A percentile compares a stretch with the other conserved stretches of the same genome.
Conservation (phyloP, 345 rosid species). For the Ricinus communis region DNA sequence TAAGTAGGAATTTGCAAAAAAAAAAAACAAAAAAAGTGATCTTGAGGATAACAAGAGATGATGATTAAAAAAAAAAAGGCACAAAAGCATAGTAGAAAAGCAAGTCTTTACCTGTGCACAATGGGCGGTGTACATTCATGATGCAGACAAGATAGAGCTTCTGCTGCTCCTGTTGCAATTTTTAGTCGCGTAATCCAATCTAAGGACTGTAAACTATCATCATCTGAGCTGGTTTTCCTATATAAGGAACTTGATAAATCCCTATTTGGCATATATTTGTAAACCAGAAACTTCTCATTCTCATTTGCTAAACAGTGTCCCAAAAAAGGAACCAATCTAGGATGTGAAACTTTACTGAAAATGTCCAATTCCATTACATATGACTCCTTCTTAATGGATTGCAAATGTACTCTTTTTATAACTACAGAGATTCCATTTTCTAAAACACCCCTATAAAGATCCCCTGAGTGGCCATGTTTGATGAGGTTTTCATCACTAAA, state of each 20-base stretch:
- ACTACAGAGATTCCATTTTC: constrained; percentile 64
- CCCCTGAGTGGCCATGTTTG: constrained; percentile 92
- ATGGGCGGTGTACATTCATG: constrained; percentile 88
- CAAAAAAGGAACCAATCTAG: constrained; percentile 77
- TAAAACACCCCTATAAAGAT: constrained; percentile 66
- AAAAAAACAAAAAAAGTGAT: too few species aligned
- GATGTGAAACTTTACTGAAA: constrained; percentile 69
- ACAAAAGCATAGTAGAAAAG: background rate
- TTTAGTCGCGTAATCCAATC: constrained; percentile 99
- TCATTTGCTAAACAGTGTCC: constrained; percentile 89
- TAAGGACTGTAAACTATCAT: constrained; percentile 74
- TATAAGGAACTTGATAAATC: constrained; percentile 79
- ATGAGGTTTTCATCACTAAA: constrained; percentile 72
- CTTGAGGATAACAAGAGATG: background rate
- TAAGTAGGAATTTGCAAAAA: background rate
- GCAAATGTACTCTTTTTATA: constrained; percentile 64
- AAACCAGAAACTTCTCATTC: constrained; percentile 73
- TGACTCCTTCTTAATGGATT: constrained; percentile 52
- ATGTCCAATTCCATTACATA: constrained; percentile 73
- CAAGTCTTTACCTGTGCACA: constrained; percentile 69
- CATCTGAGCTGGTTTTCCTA: constrained; percentile 57
- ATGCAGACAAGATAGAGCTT: constrained; percentile 78
- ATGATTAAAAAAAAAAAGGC: background rate
- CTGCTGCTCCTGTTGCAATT: constrained; percentile 94
- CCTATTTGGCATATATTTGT: constrained; percentile 84